phyloP scores from a whole-genome alignment of 2,329 filamentous ascomycete genomes.

The Allantophomopsis cytisporea region DNA sequence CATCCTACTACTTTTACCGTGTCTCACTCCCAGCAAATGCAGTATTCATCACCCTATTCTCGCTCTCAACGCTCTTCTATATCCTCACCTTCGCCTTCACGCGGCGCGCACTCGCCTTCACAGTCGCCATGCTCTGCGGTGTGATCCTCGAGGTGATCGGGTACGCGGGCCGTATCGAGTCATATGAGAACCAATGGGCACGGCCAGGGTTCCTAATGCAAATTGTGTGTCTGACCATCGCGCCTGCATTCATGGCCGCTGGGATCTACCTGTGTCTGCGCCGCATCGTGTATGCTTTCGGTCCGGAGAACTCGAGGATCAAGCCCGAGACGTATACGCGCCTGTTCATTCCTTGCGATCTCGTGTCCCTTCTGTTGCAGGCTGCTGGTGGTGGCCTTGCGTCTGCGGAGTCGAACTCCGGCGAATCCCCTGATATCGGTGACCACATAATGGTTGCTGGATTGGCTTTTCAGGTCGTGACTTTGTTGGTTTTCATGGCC shows the following conservation, averaged over 20 bases:
- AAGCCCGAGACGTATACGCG: conserved; percentile 30
- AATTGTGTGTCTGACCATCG: conserved; percentile 48
- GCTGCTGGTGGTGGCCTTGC: conserved; percentile 45
- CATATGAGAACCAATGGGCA: conserved; percentile 37
- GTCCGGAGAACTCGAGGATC: conserved; percentile 32
- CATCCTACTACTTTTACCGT: conserved; percentile 35
- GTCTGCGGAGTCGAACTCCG: conserved; percentile 28
- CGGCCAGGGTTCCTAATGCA: conserved; percentile 37
- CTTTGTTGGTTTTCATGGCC: conserved; percentile 37
- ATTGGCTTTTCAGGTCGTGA: conserved; percentile 44
- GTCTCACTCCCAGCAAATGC: conserved; percentile 38
- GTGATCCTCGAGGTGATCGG: conserved; percentile 41
- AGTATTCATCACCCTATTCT: conserved; percentile 35
- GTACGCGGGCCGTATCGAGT: conserved; percentile 42
- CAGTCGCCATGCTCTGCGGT: conserved; percentile 37
- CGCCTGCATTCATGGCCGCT: conserved; percentile 49
- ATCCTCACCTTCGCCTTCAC: conserved; percentile 26
- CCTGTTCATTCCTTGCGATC: conserved; percentile 49
- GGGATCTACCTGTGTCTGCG: conserved; percentile 49
- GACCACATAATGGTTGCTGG: conserved; percentile 53
- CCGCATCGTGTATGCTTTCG: conserved; percentile 32
- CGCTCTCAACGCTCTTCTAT: conserved; percentile 25
- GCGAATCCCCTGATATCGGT: conserved; percentile 24
- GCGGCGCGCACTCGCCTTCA: conserved; percentile 34
- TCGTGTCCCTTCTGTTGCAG: conserved; percentile 46